Conservation (phyloP, 2,329 filamentous ascomycete species). For the Metarhizium guizhouense region DNA sequence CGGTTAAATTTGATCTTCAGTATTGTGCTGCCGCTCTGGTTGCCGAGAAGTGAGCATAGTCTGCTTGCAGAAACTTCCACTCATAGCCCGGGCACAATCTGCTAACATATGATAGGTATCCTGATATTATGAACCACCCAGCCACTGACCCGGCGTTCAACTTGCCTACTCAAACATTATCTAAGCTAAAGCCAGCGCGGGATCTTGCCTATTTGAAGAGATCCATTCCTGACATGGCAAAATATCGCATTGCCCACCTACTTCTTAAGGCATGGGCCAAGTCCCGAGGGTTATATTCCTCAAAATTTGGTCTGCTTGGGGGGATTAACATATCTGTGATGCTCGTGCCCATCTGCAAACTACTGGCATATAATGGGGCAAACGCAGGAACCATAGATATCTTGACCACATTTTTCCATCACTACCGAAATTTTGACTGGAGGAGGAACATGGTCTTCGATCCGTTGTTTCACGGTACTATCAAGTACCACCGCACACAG, state of each 20-base stretch:
- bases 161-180: conserved; percentile 44
- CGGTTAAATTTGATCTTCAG: conserved; percentile 54
- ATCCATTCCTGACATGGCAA: conserved; percentile 43
- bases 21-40: conserved; percentile 53
- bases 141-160: conserved; percentile 44
- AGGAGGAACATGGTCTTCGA: conserved; percentile 31
- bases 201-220: conserved; percentile 48
- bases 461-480: conserved; percentile 44
- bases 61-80: background rate
- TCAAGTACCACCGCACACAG: conserved; percentile 31
- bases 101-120: conserved; percentile 27
- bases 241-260: conserved; percentile 50
- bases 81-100: background rate
- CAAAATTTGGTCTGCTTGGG: conserved; percentile 56
- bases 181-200: conserved; percentile 54
- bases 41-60: conserved; percentile 33
- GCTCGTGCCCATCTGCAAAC: conserved; percentile 49
- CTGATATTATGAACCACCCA: conserved; percentile 36
- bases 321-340: conserved; percentile 57
- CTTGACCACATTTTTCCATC: conserved; percentile 27
- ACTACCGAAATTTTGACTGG: too few relatives aligned
- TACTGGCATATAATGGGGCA: conserved; percentile 29
- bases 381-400: conserved; percentile 39
- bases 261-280: conserved; percentile 55
- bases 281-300: conserved; percentile 52